Evolutionary conservation across 306 rosid species (phyloP).

Genomic region (Lathyrus oleraceus): DNA sequence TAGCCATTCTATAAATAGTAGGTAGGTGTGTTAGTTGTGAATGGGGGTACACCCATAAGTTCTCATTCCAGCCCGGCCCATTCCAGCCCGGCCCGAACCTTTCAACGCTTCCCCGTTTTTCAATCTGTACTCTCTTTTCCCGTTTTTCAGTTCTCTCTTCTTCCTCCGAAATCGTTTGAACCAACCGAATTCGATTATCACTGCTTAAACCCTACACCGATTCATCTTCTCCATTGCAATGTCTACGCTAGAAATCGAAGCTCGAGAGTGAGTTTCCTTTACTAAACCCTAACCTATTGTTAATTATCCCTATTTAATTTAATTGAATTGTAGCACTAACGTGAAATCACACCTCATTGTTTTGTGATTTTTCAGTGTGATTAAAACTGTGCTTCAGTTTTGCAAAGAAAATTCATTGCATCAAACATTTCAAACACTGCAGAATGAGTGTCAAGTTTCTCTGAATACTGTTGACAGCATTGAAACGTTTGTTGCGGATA

Average conservation of each 20-base stretch:
- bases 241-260: conserved; percentile 98
- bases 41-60: too few relatives aligned
- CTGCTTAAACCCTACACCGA: not conserved
- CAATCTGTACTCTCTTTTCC: too few relatives aligned
- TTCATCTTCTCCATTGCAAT: conserved; percentile 26
- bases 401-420: conserved; percentile 95
- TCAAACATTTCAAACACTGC: conserved; percentile 86
- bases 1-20: too few relatives aligned
- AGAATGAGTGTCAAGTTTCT: conserved; percentile 97
- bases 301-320: not conserved
- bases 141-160: too few relatives aligned
- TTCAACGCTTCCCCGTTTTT: too few relatives aligned
- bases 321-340: not conserved
- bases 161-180: too few relatives aligned
- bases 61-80: too few relatives aligned
- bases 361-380: conserved; percentile 60
- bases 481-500: conserved; percentile 89
- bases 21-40: too few relatives aligned
- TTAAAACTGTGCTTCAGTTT: conserved; percentile 96
- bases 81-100: too few relatives aligned
- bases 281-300: not conserved
- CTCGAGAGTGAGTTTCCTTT: conserved; percentile 73
- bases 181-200: not conserved
- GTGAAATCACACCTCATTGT: not conserved
- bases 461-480: conserved; percentile 94